Evolutionary conservation across 208 protist species (phyloP).

Genomic region (Wallacemonas collosoma): DNA sequence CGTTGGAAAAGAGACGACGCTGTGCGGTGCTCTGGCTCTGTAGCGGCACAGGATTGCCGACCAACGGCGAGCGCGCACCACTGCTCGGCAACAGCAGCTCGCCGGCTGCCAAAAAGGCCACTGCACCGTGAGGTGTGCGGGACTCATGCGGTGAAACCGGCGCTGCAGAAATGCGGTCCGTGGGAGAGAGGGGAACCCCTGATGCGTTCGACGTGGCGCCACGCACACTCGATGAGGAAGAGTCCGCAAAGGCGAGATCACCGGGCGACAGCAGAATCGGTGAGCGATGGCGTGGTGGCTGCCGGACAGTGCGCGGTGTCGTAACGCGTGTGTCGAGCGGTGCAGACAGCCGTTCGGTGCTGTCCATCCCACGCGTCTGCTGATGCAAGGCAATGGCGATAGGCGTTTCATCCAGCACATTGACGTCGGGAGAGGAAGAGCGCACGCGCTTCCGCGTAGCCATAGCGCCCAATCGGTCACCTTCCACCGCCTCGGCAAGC

Average conservation of each 20-base stretch:
- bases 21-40: no score
- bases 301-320: neutral
- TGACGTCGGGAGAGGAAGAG: neutral
- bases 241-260: neutral
- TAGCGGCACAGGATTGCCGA: no score
- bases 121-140: neutral
- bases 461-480: neutral
- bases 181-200: no score
- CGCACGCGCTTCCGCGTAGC: no score
- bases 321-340: neutral
- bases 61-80: no score
- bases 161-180: no score
- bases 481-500: neutral
- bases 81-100: no score
- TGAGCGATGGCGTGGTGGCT: slow-evolving; percentile 4
- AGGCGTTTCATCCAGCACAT: slow-evolving; percentile 13
- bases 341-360: no score
- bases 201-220: no score
- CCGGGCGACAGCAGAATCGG: slow-evolving; percentile 11
- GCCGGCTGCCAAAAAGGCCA: neutral
- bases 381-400: slow-evolving; percentile 4
- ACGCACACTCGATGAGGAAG: neutral
- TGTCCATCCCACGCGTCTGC: neutral
- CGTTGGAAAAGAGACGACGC: no score
- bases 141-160: no score